Percentiles rank a stretch among this genome's conserved stretches.
Evolutionary conservation across 768 basidiomycete species (phyloP).

Genomic region (Naganishia friedmannii): DNA sequence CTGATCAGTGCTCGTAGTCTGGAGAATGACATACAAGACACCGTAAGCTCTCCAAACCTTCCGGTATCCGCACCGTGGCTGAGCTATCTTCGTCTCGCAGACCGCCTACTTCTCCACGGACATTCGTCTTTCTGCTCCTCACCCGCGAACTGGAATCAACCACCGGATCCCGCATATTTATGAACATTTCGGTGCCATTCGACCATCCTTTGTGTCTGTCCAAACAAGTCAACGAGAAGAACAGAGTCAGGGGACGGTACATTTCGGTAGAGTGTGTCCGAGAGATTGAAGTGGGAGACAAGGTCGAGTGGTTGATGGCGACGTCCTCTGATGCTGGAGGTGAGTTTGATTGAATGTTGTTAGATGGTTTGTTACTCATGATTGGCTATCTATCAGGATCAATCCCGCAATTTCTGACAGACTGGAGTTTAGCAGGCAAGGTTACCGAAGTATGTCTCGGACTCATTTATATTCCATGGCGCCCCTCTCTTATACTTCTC

Average conservation of each 20-base stretch:
- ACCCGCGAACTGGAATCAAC: conserved; percentile 23
- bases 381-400: conserved; percentile 30
- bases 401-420: conserved; percentile 49
- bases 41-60: conserved; percentile 25
- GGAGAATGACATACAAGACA: conserved; percentile 43
- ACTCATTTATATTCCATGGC: neutral
- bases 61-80: neutral
- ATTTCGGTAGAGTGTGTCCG: conserved; percentile 46
- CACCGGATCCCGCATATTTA: neutral
- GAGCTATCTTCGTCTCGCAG: neutral
- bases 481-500: neutral
- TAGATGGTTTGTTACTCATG: conserved; percentile 18
- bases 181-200: conserved; percentile 46
- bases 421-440: conserved; percentile 42
- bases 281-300: conserved; percentile 37
- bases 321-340: conserved; percentile 49
- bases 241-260: conserved; percentile 45
- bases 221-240: conserved; percentile 41
- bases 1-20: conserved; percentile 31
- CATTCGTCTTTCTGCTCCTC: conserved; percentile 43
- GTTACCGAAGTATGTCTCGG: conserved; percentile 40
- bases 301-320: conserved; percentile 50
- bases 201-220: conserved; percentile 41
- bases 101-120: conserved; percentile 43
- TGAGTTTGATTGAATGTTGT: conserved; percentile 25